These are phyloP conservation scores for Onygena corvina DNA, from an alignment of 2,329 filamentous ascomycete genomes.

Conservation along the genomic window DNA sequence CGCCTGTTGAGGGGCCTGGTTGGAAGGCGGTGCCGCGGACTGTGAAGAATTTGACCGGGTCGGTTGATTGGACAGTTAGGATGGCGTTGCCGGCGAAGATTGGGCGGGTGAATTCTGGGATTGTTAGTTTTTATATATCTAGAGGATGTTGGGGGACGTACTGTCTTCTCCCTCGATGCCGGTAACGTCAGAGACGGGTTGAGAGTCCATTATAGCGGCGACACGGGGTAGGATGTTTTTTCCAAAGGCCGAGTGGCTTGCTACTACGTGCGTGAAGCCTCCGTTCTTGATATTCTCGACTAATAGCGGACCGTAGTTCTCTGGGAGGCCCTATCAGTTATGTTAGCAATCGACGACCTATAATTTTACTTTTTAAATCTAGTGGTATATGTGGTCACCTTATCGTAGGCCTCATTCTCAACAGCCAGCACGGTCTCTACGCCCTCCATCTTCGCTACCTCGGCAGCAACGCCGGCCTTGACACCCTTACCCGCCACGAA, in stretches of 20 bases:
- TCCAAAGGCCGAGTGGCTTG: slow-evolving; percentile 86
- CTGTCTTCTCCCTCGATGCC: slow-evolving; percentile 76
- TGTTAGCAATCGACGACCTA: background rate
- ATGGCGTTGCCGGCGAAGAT: slow-evolving; percentile 98
- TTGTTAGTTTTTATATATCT: background rate
- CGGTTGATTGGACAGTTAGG: slow-evolving; percentile 81
- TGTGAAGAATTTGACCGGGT: slow-evolving; percentile 77
- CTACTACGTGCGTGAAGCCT: slow-evolving; percentile 82
- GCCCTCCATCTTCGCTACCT: slow-evolving; percentile 79
- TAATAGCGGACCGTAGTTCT: slow-evolving; percentile 86
- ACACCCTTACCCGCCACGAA: slow-evolving; percentile 75
- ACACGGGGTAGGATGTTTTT: slow-evolving; percentile 90
- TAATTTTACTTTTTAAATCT: background rate
- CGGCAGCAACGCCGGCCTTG: slow-evolving; percentile 58
- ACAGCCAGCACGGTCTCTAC: slow-evolving; percentile 84
- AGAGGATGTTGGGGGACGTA: slow-evolving; percentile 27
- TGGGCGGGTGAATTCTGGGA: slow-evolving; percentile 68
- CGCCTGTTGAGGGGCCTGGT: slow-evolving; percentile 56
- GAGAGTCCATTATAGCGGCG: slow-evolving; percentile 77
- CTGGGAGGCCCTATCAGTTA: slow-evolving; percentile 59
- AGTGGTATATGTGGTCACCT: slow-evolving; percentile 46
- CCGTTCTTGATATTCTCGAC: slow-evolving; percentile 96
- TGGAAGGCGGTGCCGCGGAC: slow-evolving; percentile 88
- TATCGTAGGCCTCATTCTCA: slow-evolving; percentile 83
- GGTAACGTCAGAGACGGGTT: slow-evolving; percentile 89